A percentile compares a stretch with the other conserved stretches of the same genome.
Conservation (phyloP, 2,329 filamentous ascomycete species). For the Colletotrichum sp. region DNA sequence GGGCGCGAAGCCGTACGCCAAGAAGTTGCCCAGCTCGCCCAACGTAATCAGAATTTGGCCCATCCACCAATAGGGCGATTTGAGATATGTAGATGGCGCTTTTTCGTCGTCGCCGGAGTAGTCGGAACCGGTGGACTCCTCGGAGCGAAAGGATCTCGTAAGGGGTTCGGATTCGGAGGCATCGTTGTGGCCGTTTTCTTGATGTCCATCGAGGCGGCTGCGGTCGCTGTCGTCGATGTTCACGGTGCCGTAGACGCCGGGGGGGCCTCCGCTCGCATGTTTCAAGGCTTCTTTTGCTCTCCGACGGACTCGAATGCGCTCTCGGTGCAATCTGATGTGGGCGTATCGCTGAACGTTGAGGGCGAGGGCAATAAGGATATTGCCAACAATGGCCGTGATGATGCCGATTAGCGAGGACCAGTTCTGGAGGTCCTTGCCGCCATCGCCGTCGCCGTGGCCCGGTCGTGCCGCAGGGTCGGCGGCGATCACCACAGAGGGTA, state of each 20-base stretch:
- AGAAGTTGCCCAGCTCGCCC: constrained; percentile 93
- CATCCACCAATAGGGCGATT: constrained; percentile 94
- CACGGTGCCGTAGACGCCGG: constrained; percentile 40
- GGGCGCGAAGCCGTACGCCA: constrained; percentile 96
- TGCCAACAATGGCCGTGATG: constrained; percentile 88
- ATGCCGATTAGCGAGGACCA: constrained; percentile 98
- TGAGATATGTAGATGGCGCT: constrained; percentile 75
- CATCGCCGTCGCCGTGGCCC: constrained; percentile 33
- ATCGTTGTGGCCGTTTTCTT: constrained; percentile 28
- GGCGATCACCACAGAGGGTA: constrained; percentile 3
- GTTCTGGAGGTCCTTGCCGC: constrained; percentile 59
- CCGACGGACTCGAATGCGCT: constrained; percentile 64
- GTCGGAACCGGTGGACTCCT: constrained; percentile 42
- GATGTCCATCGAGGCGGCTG: neutral
- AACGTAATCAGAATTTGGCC: constrained; percentile 92
- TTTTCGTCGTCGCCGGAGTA: constrained; percentile 39
- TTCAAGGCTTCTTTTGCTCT: constrained; percentile 60
- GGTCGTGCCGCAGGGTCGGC: constrained; percentile 14
- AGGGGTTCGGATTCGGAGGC: constrained; percentile 57
- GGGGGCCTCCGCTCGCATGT: constrained; percentile 37
- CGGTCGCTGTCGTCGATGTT: constrained; percentile 11
- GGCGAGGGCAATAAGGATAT: constrained; percentile 92
- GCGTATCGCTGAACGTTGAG: constrained; percentile 97
- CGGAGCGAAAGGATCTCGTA: constrained; percentile 54
- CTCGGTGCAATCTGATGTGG: constrained; percentile 81